A percentile compares a stretch with the other conserved stretches of the same genome.
These are phyloP conservation scores for Hymenotorrendiella dingleyae DNA, from an alignment of 2,329 filamentous ascomycete genomes.

Conservation along the genomic window DNA sequence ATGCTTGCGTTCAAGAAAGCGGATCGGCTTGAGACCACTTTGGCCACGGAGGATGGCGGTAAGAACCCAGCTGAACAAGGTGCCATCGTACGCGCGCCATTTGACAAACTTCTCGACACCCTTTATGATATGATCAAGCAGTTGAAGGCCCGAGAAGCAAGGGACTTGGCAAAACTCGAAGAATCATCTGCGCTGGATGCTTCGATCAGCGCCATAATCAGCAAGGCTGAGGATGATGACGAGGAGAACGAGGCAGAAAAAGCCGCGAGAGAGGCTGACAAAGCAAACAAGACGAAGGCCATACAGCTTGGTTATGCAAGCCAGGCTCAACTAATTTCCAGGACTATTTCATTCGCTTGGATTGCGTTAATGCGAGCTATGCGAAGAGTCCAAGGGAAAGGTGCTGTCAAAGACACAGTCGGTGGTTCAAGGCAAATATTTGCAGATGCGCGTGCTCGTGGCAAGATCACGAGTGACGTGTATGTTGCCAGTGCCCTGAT, in stretches of 20 bases:
- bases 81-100: conserved; percentile 66
- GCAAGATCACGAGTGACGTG: conserved; percentile 86
- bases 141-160: conserved; percentile 55
- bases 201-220: conserved; percentile 34
- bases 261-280: conserved; percentile 39
- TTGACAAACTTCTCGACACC: conserved; percentile 74
- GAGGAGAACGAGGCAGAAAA: conserved; percentile 33
- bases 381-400: conserved; percentile 86
- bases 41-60: conserved; percentile 68
- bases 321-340: conserved; percentile 71
- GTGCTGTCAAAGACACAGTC: conserved; percentile 38
- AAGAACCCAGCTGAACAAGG: conserved; percentile 58
- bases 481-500: conserved; percentile 91
- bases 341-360: conserved; percentile 89
- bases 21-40: conserved; percentile 76
- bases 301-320: conserved; percentile 62
- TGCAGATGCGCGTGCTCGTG: conserved; percentile 77
- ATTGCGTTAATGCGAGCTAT: conserved; percentile 91
- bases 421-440: conserved; percentile 80
- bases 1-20: conserved; percentile 84
- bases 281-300: conserved; percentile 54
- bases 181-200: conserved; percentile 37
- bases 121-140: conserved; percentile 84
- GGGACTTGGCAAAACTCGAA: conserved; percentile 52
- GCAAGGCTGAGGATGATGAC: conserved; percentile 46